Base-by-base conservation (phyloP, 2,329 filamentous ascomycete genomes). In the Neofusicoccum kwambonambiense region DNA sequence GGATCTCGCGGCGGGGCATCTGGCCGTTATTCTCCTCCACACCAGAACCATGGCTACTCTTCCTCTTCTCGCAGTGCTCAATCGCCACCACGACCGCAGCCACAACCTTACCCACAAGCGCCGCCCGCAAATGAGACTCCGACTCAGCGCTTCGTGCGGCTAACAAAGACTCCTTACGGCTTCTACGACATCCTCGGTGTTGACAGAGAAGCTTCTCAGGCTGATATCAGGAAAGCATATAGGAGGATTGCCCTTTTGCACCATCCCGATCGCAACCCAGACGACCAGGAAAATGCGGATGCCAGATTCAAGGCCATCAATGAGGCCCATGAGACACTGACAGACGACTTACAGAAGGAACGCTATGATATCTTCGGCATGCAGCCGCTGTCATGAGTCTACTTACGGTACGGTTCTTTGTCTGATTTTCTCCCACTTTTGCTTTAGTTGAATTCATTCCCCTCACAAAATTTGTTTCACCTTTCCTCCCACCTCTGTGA, bases 131-230 rank as follows among this genome's bases (percentile, higher is more conserved):
- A 58, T 13, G 56, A 31, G 27, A 58, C 41, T 9, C 4, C 8
- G 15, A 9, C 27, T 3, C 22, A 34, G 2, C 15, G 9, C n/a
- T 19, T 58, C 13, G 27, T 47, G 31, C 31, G 27, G 8, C 56
- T 45, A 2, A 15, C 8, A 1, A n/a, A n/a, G 15, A 17, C 11
- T 3, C 56, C 56, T 0, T 58, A 15, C 56, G 41, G 56, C 1
- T 58, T 3, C 41, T 62, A 62, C 42, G 34, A 17, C 5, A 34
- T 62, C n/a, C 34, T 62, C 11, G 44, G 37, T 15, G 44, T 62
- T 11, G 4, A 3, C 12, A 6, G 44, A 3, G 5, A 4, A 13
- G 58, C 58, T 13, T 31, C 17, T 7, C 11, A 42, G 12, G 35
- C n/a, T 5, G 44, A 62, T 11, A 50, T 62, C 47, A 50, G 13